phyloP scores from a whole-genome alignment of 2,329 filamentous ascomycete species.

The Thielaviopsis euricoi region DNA sequence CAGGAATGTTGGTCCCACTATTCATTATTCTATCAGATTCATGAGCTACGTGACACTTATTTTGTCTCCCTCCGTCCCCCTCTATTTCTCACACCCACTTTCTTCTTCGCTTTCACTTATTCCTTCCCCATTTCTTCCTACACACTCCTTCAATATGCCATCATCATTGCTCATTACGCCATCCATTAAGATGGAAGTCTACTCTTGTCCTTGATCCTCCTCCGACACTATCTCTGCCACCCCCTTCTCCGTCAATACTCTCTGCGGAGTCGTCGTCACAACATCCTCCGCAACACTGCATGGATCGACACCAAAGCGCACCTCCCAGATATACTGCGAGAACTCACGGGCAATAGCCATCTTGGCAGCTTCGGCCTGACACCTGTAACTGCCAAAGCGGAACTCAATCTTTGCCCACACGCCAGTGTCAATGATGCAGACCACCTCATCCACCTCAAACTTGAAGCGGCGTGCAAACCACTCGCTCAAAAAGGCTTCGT shows the following conservation, averaged over 20 bases:
- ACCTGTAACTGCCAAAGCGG: slow-evolving; percentile 37
- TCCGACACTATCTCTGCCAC: background rate
- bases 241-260: background rate
- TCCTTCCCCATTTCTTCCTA: too few species aligned
- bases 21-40: too few species aligned
- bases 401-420: slow-evolving; percentile 27
- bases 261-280: background rate
- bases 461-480: slow-evolving; percentile 28
- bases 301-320: slow-evolving; percentile 10
- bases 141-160: too few species aligned
- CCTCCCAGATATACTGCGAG: slow-evolving; percentile 5
- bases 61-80: too few species aligned
- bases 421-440: slow-evolving; percentile 17
- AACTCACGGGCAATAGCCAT: slow-evolving; percentile 18
- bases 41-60: too few species aligned
- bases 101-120: too few species aligned
- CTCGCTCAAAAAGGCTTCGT: slow-evolving; percentile 21
- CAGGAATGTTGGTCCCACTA: background rate
- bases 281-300: slow-evolving; percentile 1
- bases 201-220: background rate
- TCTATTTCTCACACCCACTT: too few species aligned
- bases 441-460: slow-evolving; percentile 31
- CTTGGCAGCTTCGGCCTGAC: slow-evolving; percentile 34
- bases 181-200: background rate
- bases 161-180: too few species aligned